Base-by-base conservation (phyloP, 768 basidiomycete species). In the Boletus sp. region DNA sequence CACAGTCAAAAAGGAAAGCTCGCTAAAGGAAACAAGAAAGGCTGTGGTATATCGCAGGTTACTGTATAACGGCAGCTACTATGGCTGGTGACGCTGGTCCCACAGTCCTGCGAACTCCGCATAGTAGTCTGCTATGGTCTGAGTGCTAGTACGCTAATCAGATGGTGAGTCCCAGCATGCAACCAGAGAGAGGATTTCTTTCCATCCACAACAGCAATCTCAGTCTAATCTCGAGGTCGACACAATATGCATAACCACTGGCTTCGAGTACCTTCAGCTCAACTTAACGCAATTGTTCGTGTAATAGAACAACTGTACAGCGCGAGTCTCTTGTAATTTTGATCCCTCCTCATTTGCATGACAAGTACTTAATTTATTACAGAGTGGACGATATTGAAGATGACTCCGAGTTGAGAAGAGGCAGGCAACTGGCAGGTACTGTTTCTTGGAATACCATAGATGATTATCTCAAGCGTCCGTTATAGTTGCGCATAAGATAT, bases 231-330 rank as follows among this genome's bases (percentile, higher is more conserved):
- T 52, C 47, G 29, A 54, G 53, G 56, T 45, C 32, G 56, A 37
- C 14, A 11, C 17, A 15, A 47, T 41, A 52, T 40, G 33, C n/a
- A n/a, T n/a, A n/a, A 98, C 64, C 53, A 77, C 3, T 99, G 96
- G 96, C 82, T 98, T 17, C 71, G 85, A 17, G 94, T 98, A 1
- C 89, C 92, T 0, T 64, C 76, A 28, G 81, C 83, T 24, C 88
- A 88, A 68, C 80, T 96, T 7, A 73, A 75, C 24, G 74, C 88
- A 36, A 94, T 99, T 58, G 79, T 85, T 18, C 82, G 81, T 58
- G 82, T 97, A 39, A 88, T 98, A 41, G 85, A 85, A 65, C 94
- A 95, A 86, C 78, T 99, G 28, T 96, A 99, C 67, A 93, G 87
- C 54, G 94, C 94, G 10, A 94, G 91, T 71, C 78, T 99, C 32